phyloP scores from a whole-genome alignment of 2,329 filamentous ascomycete species.

The Paraphaeosphaeria minitans region DNA sequence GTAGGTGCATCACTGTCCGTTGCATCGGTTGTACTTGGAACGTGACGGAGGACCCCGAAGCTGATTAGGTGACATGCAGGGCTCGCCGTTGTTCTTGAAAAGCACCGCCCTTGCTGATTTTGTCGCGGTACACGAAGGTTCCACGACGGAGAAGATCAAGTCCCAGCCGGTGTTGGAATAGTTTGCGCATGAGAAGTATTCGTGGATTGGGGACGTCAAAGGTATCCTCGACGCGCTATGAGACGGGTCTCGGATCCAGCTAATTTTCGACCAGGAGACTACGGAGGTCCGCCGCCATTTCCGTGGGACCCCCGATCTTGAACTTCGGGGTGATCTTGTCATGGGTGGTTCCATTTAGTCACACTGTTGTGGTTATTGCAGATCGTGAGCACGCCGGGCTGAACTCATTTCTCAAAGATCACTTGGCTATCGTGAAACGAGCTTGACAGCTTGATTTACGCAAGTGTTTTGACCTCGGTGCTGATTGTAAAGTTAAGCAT shows the following conservation, averaged over 20 bases:
- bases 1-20: background rate
- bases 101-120: background rate
- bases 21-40: background rate
- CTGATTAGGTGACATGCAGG: background rate
- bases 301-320: background rate
- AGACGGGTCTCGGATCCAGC: background rate
- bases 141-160: background rate
- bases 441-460: no score
- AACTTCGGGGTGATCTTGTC: no score
- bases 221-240: background rate
- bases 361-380: no score
- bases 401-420: no score
- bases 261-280: background rate
- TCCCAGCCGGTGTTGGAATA: slow-evolving; percentile 4
- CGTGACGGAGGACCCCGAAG: background rate
- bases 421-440: no score
- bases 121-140: slow-evolving; percentile 5
- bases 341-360: no score
- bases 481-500: no score
- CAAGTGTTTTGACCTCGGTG: no score
- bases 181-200: background rate
- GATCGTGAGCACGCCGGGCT: no score
- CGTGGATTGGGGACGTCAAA: slow-evolving; percentile 7
- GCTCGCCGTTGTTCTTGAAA: slow-evolving; percentile 4
- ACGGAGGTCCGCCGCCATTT: background rate